phyloP scores from a whole-genome alignment of 495 filamentous ascomycete species.

The Aspergillus carlsbadensis region DNA sequence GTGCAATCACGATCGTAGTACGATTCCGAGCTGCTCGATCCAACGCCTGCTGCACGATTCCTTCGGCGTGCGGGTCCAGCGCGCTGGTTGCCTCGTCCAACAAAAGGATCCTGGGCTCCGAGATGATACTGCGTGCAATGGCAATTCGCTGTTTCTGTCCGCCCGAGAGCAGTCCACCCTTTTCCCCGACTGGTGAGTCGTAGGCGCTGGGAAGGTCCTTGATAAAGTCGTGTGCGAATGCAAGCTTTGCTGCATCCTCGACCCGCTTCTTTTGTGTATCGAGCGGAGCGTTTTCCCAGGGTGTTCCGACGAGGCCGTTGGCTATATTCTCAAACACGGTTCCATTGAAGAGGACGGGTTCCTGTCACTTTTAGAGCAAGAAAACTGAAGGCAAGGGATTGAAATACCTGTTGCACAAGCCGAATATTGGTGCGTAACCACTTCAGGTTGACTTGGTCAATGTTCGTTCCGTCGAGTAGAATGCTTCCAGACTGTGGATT shows the following conservation, averaged over 20 bases:
- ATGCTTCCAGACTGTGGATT: conserved; percentile 77
- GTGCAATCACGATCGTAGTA: conserved; percentile 94
- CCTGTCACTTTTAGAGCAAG: conserved; percentile 52
- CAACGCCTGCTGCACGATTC: conserved; percentile 91
- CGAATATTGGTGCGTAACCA: conserved; percentile 92
- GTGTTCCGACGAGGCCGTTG: conserved; percentile 84
- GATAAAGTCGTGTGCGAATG: conserved; percentile 93
- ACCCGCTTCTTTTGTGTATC: conserved; percentile 69
- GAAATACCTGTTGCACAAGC: conserved; percentile 52
- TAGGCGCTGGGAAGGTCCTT: conserved; percentile 78
- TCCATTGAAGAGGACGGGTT: conserved; percentile 68
- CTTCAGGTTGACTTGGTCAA: conserved; percentile 76
- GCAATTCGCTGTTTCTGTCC: conserved; percentile 96
- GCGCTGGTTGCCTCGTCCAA: conserved; percentile 94
- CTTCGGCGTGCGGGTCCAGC: conserved; percentile 91
- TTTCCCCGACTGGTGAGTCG: conserved; percentile 90
- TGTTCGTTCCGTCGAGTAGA: conserved; percentile 78
- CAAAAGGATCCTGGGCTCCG: conserved; percentile 90
- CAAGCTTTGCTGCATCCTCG: conserved; percentile 77
- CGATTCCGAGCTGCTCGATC: conserved; percentile 82
- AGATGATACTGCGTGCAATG: conserved; percentile 85
- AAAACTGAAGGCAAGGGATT: neutral
- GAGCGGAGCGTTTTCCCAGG: conserved; percentile 60
- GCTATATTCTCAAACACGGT: conserved; percentile 85
- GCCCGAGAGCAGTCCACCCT: conserved; percentile 87